Conservation (phyloP, 257 asterid species). For the Forsythia suspensa region DNA sequence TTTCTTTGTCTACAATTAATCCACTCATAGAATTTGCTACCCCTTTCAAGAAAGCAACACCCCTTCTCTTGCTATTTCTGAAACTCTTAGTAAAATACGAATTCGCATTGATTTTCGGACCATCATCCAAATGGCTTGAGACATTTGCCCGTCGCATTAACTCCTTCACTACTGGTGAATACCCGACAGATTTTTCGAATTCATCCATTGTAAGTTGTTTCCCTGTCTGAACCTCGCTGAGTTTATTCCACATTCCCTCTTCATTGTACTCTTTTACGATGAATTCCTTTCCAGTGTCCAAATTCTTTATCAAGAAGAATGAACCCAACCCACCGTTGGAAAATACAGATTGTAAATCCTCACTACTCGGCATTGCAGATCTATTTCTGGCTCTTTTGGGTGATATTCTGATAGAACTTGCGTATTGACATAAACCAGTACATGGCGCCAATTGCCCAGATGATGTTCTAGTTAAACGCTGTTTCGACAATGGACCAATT, state of each 20-base stretch:
- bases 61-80: conserved; percentile 73
- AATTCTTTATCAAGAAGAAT: conserved; percentile 77
- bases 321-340: conserved; percentile 45
- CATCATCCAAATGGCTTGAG: conserved; percentile 28
- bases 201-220: conserved; percentile 87
- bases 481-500: conserved; percentile 67
- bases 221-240: conserved; percentile 87
- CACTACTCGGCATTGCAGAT: neutral
- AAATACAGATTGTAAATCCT: conserved; percentile 19
- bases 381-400: conserved; percentile 4
- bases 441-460: conserved; percentile 42
- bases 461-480: conserved; percentile 67
- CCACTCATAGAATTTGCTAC: conserved; percentile 60
- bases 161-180: conserved; percentile 82
- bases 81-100: conserved; percentile 67
- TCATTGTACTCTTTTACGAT: conserved; percentile 75
- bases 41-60: conserved; percentile 70
- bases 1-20: conserved; percentile 46
- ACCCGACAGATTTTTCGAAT: conserved; percentile 79
- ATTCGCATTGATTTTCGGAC: conserved; percentile 40
- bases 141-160: conserved; percentile 64
- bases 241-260: conserved; percentile 80
- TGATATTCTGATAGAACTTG: conserved; percentile 29
- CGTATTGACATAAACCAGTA: conserved; percentile 37
- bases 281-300: conserved; percentile 91